These are phyloP conservation scores for Trifolium pratense DNA, from an alignment of 306 rosid species.

Conservation along the genomic window DNA sequence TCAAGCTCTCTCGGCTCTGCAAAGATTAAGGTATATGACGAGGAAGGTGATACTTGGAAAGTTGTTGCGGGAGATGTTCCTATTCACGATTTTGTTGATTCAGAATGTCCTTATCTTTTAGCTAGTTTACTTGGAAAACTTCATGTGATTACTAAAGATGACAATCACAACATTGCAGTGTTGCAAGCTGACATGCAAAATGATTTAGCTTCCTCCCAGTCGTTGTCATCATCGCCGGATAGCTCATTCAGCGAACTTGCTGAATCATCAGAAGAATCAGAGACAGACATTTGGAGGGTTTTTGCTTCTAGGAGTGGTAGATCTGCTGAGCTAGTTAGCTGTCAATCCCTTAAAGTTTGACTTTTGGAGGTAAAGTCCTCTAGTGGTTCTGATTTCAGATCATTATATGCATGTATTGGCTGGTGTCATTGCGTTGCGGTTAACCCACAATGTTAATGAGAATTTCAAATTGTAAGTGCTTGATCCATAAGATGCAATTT, in stretches of 20 bases:
- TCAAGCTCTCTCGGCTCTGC: slow-evolving; percentile 49
- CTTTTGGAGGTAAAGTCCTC: slow-evolving; percentile 5
- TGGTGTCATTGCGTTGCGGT: slow-evolving; percentile 25
- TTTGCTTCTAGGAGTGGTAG: slow-evolving; percentile 46
- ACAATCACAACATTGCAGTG: slow-evolving; percentile 50
- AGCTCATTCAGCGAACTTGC: slow-evolving; percentile 35
- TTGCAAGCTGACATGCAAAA: slow-evolving; percentile 50
- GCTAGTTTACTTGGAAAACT: slow-evolving; percentile 59
- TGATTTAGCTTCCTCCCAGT: slow-evolving; percentile 38
- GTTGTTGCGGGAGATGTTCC: slow-evolving; percentile 55
- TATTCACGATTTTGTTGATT: slow-evolving; percentile 43
- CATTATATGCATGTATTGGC: slow-evolving; percentile 9
- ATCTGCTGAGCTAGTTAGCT: slow-evolving; percentile 52
- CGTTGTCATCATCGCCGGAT: slow-evolving; percentile 17
- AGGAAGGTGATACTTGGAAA: slow-evolving; percentile 60
- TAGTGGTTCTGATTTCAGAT: slow-evolving; percentile 2
- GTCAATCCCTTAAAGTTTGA: slow-evolving; percentile 53
- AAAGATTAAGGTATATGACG: slow-evolving; percentile 48
- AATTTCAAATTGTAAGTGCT: slow-evolving; percentile 34
- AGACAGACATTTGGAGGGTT: slow-evolving; percentile 45
- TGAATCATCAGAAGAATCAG: slow-evolving; percentile 44
- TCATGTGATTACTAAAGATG: slow-evolving; percentile 53
- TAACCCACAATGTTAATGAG: neutral
- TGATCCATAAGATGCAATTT: slow-evolving; percentile 33
- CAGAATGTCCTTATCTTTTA: slow-evolving; percentile 57